Evolutionary conservation across 1,284 basidiomycete species (phyloP).

Genomic region (Boletus smithii): DNA sequence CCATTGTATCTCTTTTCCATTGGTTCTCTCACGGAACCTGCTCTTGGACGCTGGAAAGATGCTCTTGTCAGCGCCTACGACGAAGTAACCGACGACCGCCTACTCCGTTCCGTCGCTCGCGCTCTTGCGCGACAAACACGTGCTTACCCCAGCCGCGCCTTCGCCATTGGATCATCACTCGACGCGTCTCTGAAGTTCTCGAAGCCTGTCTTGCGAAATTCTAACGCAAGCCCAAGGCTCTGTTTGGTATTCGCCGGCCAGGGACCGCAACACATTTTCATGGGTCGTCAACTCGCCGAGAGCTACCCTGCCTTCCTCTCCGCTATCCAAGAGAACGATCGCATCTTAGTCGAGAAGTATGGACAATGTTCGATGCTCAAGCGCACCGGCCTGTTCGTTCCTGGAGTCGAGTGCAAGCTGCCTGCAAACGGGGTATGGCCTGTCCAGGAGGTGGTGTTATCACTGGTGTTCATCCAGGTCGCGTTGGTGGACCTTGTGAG

Average conservation of each 20-base stretch:
- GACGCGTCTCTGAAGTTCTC: conserved; percentile 24
- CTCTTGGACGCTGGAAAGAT: conserved; percentile 27
- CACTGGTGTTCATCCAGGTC: conserved; percentile 31
- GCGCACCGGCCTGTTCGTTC: conserved; percentile 32
- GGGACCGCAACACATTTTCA: conserved; percentile 31
- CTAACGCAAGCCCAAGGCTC: conserved; percentile 24
- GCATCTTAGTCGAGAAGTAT: conserved; percentile 25
- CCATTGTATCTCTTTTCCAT: conserved; percentile 23
- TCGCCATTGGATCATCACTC: conserved; percentile 22
- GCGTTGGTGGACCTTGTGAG: conserved; percentile 30
- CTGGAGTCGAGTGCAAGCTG: conserved; percentile 28
- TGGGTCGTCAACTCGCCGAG: conserved; percentile 33
- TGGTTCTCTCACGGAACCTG: conserved; percentile 25
- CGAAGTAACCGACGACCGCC: conserved; percentile 18
- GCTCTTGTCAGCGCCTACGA: conserved; percentile 14
- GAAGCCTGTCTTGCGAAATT: conserved; percentile 24
- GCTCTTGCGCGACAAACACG: conserved; percentile 27
- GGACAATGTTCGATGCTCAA: conserved; percentile 30
- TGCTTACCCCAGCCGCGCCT: conserved; percentile 26
- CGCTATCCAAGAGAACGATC: conserved; percentile 28
- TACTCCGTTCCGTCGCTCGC: conserved; percentile 25
- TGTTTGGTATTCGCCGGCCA: conserved; percentile 33
- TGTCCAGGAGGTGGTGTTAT: conserved; percentile 31
- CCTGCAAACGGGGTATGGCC: conserved; percentile 29
- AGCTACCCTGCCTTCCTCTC: conserved; percentile 27